Conservation (phyloP, 2,329 filamentous ascomycete genomes). For the Ophiobolus disseminans region DNA sequence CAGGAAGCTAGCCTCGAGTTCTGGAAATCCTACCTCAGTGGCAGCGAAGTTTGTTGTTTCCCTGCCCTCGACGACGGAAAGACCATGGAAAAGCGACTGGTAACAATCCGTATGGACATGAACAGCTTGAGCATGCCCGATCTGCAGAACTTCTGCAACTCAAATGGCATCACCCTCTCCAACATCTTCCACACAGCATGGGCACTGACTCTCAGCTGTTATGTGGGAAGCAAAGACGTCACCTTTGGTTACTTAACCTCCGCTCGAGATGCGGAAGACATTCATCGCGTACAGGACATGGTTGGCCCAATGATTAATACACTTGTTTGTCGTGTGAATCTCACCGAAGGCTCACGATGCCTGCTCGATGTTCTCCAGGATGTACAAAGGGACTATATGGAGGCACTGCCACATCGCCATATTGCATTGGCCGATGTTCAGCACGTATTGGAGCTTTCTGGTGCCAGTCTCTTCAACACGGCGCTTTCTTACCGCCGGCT, state of each 20-base stretch:
- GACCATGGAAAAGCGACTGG: conserved; percentile 25
- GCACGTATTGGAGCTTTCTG: conserved; percentile 47
- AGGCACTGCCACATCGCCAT: conserved; percentile 54
- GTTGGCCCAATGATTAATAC: conserved; percentile 59
- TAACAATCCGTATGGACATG: conserved; percentile 39
- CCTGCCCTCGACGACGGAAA: conserved; percentile 37
- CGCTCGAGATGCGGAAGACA: conserved; percentile 50
- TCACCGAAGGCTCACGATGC: conserved; percentile 37
- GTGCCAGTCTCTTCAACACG: conserved; percentile 55
- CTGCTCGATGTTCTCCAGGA: conserved; percentile 50
- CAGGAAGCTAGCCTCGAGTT: conserved; percentile 36
- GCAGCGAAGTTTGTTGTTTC: conserved; percentile 43
- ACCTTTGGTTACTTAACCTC: conserved; percentile 56
- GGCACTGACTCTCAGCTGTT: conserved; percentile 49
- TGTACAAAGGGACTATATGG: conserved; percentile 57
- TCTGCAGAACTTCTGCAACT: conserved; percentile 50
- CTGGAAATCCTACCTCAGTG: conserved; percentile 41
- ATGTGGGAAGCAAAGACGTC: conserved; percentile 47
- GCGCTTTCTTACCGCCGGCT: conserved; percentile 57
- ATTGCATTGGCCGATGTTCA: conserved; percentile 56
- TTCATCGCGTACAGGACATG: conserved; percentile 50
- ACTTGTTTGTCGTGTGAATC: conserved; percentile 53
- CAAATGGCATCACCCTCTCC: conserved; percentile 56
- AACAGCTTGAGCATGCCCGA: conserved; percentile 34
- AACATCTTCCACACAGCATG: conserved; percentile 55